These are phyloP conservation scores for Thelonectria rubi DNA, from an alignment of 2,329 filamentous ascomycete species.

Conservation along the genomic window DNA sequence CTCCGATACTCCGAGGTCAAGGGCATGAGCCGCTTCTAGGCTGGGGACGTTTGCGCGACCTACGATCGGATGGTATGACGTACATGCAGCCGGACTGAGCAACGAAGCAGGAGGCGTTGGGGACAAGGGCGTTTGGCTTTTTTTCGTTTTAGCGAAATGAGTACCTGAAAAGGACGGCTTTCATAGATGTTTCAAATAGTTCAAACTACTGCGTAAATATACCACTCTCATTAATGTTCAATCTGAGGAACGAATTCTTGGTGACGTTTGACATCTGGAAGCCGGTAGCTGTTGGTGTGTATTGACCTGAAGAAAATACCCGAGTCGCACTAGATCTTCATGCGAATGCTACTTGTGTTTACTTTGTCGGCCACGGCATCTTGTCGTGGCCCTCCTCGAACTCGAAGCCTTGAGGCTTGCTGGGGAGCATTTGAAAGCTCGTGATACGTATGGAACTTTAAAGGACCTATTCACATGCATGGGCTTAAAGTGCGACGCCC, in stretches of 20 bases:
- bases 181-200: constrained; percentile 19
- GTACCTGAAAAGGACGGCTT: constrained; percentile 31
- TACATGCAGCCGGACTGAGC: constrained; percentile 1
- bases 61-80: not conserved
- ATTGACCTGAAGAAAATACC: no score
- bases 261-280: not conserved
- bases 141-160: constrained; percentile 31
- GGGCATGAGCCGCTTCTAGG: constrained; percentile 56
- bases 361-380: no score
- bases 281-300: no score
- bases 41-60: not conserved
- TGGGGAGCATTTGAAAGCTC: no score
- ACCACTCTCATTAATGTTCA: constrained; percentile 2
- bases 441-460: no score
- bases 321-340: no score
- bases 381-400: no score
- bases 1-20: constrained; percentile 61
- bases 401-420: no score
- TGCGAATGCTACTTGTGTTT: no score
- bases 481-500: not conserved
- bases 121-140: constrained; percentile 23
- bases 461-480: not conserved
- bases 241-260: not conserved
- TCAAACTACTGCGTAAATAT: constrained; percentile 9
- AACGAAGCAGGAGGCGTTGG: constrained; percentile 24